These are phyloP conservation scores for Globisporangium canariense DNA, from an alignment of 352 stramenopile genomes.

Conservation along the genomic window DNA sequence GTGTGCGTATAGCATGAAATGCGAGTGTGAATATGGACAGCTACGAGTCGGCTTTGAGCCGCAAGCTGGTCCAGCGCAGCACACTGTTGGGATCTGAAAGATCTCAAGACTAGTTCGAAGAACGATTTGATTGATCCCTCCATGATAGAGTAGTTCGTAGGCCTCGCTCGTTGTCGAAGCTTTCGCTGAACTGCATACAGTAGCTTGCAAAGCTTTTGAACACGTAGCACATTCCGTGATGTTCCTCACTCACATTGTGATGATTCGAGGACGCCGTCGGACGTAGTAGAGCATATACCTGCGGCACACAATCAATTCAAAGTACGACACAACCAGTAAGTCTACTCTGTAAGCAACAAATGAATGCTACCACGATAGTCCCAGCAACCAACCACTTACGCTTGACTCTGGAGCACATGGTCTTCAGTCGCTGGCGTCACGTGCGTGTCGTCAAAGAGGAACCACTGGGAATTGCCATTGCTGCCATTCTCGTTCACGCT, in stretches of 20 bases:
- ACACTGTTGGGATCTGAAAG: no score
- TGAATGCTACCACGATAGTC: neutral
- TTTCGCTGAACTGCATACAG: no score
- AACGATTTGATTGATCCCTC: no score
- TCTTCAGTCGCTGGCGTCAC: constrained; percentile 34
- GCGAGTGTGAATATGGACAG: no score
- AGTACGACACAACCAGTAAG: neutral
- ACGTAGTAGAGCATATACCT: constrained; percentile 29
- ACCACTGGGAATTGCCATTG: constrained; percentile 32
- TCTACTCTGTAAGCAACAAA: neutral
- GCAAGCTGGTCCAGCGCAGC: no score
- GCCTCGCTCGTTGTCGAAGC: no score
- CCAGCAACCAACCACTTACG: constrained; percentile 29
- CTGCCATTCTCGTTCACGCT: constrained; percentile 18
- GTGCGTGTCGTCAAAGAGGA: constrained; percentile 57
- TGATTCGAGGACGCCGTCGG: constrained; percentile 8
- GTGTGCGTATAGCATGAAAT: no score
- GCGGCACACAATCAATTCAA: neutral
- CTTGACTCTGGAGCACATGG: constrained; percentile 47
- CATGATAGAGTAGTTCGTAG: no score
- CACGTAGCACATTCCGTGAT: no score
- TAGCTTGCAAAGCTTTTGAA: no score
- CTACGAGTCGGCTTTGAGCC: no score
- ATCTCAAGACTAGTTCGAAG: no score
- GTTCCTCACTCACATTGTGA: neutral